Percentiles rank a stretch among this genome's conserved stretches.
Evolutionary conservation across 129 eudicot species (phyloP).

Genomic region (Ambrosia artemisiifolia): DNA sequence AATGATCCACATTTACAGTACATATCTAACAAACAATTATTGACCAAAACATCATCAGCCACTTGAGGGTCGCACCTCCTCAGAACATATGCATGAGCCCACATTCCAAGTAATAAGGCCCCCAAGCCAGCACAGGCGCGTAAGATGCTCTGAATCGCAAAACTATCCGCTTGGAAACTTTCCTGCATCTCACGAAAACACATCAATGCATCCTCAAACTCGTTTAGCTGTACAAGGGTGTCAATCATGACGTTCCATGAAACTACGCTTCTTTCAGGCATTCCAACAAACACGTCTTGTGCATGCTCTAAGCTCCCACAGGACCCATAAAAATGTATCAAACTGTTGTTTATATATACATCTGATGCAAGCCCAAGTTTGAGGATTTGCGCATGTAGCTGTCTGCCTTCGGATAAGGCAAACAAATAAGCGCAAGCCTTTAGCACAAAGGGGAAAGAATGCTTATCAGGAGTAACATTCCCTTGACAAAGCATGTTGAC

Average conservation of each 20-base stretch:
- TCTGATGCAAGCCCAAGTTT: constrained; percentile 66
- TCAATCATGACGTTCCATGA: constrained; percentile 86
- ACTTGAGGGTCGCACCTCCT: constrained; percentile 28
- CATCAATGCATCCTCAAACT: constrained; percentile 60
- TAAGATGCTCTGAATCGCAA: constrained; percentile 59
- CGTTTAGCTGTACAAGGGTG: constrained; percentile 55
- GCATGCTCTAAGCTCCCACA: constrained; percentile 65
- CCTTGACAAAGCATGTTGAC: constrained; percentile 36
- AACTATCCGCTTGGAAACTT: constrained; percentile 58
- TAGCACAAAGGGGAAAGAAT: constrained; percentile 70
- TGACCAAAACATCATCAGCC: constrained; percentile 44
- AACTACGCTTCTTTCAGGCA: constrained; percentile 68
- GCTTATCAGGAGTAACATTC: constrained; percentile 57
- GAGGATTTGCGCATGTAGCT: constrained; percentile 50
- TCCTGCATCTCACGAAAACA: constrained; percentile 56
- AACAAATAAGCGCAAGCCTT: constrained; percentile 80
- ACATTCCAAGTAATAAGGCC: constrained; percentile 76
- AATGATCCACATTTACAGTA: constrained; percentile 76
- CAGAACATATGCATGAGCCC: constrained; percentile 73
- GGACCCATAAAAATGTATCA: constrained; percentile 72
- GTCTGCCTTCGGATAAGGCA: constrained; percentile 50
- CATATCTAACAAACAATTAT: constrained; percentile 61
- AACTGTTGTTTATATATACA: constrained; percentile 69
- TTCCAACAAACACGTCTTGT: constrained; percentile 55
- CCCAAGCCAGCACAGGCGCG: constrained; percentile 77